Evolutionary conservation across 352 stramenopile genomes (phyloP).

Genomic region (Pythium graminicola): DNA sequence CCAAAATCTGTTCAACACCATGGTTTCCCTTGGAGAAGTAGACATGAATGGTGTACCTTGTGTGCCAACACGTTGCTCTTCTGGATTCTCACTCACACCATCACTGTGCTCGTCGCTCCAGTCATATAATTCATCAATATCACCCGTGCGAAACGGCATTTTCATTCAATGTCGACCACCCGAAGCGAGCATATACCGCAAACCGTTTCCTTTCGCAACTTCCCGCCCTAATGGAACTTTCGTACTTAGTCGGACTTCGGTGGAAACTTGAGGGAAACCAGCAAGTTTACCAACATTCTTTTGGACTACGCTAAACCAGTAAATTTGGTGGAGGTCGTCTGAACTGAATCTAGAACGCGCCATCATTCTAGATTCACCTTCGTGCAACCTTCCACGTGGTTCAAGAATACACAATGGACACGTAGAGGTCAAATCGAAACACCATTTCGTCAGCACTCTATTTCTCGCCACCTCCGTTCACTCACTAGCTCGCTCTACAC

Average conservation of each 20-base stretch:
- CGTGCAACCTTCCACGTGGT: background rate
- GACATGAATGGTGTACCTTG: constrained; percentile 7
- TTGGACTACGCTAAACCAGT: background rate
- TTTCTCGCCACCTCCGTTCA: background rate
- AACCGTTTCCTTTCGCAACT: background rate
- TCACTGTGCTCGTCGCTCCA: constrained; percentile 13
- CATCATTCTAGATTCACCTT: constrained; percentile 4
- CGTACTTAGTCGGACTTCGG: constrained; percentile 11
- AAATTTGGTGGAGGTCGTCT: background rate
- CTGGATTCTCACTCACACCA: background rate
- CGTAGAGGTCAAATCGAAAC: too few species aligned
- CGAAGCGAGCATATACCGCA: background rate
- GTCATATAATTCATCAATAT: constrained; percentile 18
- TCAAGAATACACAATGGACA: too few species aligned
- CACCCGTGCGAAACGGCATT: constrained; percentile 14
- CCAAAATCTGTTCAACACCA: background rate
- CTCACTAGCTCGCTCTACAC: background rate
- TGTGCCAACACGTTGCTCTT: constrained; percentile 17
- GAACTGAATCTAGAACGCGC: constrained; percentile 1
- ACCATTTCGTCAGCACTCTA: background rate
- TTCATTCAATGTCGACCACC: background rate
- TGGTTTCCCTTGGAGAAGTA: background rate
- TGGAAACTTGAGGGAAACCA: too few species aligned
- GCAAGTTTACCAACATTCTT: too few species aligned
- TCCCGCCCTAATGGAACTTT: background rate